Percentiles rank a stretch among this genome's conserved stretches.
Evolutionary conservation across 495 filamentous ascomycete species (phyloP).

Genomic region (Hamigera avellanea): DNA sequence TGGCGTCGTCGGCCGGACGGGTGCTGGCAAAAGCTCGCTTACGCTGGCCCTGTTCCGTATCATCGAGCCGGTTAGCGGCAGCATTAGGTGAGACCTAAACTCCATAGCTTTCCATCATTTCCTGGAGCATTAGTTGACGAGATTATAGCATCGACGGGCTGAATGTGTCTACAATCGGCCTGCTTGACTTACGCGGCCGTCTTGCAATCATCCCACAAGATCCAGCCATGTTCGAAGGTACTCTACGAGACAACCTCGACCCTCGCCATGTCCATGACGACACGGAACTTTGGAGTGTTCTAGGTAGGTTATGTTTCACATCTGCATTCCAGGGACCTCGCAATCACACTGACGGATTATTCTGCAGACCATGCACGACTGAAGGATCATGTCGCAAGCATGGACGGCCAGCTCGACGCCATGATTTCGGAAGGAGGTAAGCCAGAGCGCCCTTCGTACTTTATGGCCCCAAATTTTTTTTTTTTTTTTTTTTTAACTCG

Average conservation of each 20-base stretch:
- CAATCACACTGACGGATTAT: slow-evolving; percentile 10
- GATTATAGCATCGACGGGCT: slow-evolving; percentile 60
- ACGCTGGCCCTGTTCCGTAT: slow-evolving; percentile 92
- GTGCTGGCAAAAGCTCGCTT: slow-evolving; percentile 92
- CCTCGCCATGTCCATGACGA: slow-evolving; percentile 93
- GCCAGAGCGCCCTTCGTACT: background rate
- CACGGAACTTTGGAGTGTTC: slow-evolving; percentile 92
- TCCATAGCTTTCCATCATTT: background rate
- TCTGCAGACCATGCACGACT: slow-evolving; percentile 77
- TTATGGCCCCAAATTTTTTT: background rate
- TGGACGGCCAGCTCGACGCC: slow-evolving; percentile 86
- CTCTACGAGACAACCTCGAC: slow-evolving; percentile 91
- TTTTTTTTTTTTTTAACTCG: slow-evolving; percentile 1
- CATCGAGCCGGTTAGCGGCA: slow-evolving; percentile 72
- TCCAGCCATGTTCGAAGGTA: slow-evolving; percentile 93
- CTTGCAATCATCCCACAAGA: slow-evolving; percentile 98
- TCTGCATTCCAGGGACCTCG: slow-evolving; percentile 1
- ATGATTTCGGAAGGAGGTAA: slow-evolving; percentile 87
- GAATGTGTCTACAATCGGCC: slow-evolving; percentile 81
- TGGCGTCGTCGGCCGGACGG: slow-evolving; percentile 92
- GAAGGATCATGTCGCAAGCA: slow-evolving; percentile 78
- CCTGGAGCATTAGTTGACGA: slow-evolving; percentile 8
- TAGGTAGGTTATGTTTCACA: slow-evolving; percentile 49
- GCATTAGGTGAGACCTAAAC: slow-evolving; percentile 44
- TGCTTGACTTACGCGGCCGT: slow-evolving; percentile 78